Base-by-base conservation (phyloP, 208 protist genomes). In the Histomonas meleagridis region DNA sequence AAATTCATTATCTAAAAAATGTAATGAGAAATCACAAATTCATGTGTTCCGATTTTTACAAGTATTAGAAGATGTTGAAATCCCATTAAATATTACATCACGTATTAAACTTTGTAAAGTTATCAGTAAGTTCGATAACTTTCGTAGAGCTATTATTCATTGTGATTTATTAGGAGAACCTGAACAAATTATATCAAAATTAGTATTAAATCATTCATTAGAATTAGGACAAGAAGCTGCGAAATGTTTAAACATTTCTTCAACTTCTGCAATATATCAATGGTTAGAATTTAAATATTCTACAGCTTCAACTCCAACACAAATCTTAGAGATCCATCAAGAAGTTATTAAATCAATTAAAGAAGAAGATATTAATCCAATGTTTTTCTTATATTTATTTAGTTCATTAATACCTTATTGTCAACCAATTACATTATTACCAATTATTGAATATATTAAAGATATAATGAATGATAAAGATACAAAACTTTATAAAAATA, bases 231-330 rank as follows among this genome's bases (percentile, higher is more conserved):
- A 86, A 55, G 46, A 16, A 55, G 76, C 46, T 38, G 76, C 76
- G 1, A 26, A 51, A 38, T 51, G 40, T 55, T n/a, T 86, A 3
- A 46, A 46, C 26, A 86, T 48, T 53, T 86, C 76, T 32, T 32
- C 76, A 55, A 18, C 40, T 28, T 26, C 43, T 18, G 76, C 76
- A 2, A 86, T 46, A 1, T 32, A 86, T n/a, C 46, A 86, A n/a
- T 86, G 76, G 76, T 46, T 86, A 18, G 55, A 9, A 55, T 57
- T 55, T n/a, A 40, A 86, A 46, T 86, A 86, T 49, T 86, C 76
- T 1, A 86, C 23, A 43, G 76, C 76, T 26, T 18, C 76, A 38
- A 86, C 76, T 57, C 46, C 76, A 38, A 5, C 46, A 5, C 76
- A 86, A 86, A 46, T 86, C 7, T 46, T 86, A 38, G 76, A 86